Base-by-base conservation (phyloP, 805 yeast genomes). In the Candida corydali region DNA sequence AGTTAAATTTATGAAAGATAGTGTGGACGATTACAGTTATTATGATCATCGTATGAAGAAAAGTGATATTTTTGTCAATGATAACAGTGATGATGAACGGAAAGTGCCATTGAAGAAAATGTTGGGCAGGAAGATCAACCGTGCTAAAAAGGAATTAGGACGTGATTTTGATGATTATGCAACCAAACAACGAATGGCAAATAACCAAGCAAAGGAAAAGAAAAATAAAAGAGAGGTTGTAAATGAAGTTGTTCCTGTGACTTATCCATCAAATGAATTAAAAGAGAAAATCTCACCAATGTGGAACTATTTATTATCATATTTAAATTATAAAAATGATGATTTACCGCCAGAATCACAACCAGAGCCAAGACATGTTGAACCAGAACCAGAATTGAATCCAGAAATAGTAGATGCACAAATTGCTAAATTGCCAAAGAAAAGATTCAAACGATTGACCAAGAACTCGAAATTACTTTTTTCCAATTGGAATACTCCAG, bases 231-330 rank as follows among this genome's bases (percentile, higher is more conserved):
- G 23, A 30, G 37, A 35, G 34, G 36, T 17, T 9, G 39, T 31
- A 28, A 36, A 40, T 26, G 17, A 26, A 17, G 36, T 35, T 32
- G 26, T 12, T 17, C 20, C 19, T 24, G 18, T 38, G 37, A 4
- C 31, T 10, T 26, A 47, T 10, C 41, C 46, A 22, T 55, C 57
- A 5, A 24, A 26, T 17, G 32, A 28, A 18, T 22, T 25, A 10
- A 34, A 38, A 16, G 34, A 30, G 5, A 43, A 59, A 11, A 64
- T 63, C 37, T 56, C 56, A 36, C 70, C 70, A 3, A 37, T 51
- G 8, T 66, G 72, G 72, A 57, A 55, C 34, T 59, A 57, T 39
- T 20, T 64, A 12, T 49, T 65, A 16, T 60, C 69, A 8, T 63
- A 65, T 64, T 38, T 65, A 2, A 62, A 54, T 3, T 63, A 63